These are phyloP conservation scores for Kwoniella shandongensis DNA, from an alignment of 768 basidiomycete species.

Conservation along the genomic window DNA sequence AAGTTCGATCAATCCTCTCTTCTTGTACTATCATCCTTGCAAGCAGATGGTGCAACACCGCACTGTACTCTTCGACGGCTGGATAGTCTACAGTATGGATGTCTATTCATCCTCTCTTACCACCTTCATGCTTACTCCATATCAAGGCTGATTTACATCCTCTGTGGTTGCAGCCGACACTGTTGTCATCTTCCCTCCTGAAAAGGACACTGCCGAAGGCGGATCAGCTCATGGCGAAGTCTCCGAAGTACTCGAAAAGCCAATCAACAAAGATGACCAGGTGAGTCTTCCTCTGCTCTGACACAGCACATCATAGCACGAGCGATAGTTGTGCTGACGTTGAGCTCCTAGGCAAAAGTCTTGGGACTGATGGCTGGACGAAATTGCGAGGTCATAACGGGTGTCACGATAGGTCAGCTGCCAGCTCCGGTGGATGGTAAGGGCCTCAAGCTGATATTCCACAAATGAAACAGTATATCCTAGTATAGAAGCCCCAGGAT, in stretches of 20 bases:
- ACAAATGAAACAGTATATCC: slow-evolving; percentile 54
- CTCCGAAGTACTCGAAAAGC: slow-evolving; percentile 89
- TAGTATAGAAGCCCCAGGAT: slow-evolving; percentile 51
- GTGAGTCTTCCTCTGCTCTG: slow-evolving; percentile 22
- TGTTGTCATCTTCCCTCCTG: slow-evolving; percentile 73
- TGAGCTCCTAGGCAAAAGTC: slow-evolving; percentile 67
- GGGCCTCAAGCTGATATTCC: no score
- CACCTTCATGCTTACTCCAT: not conserved
- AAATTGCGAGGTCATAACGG: slow-evolving; percentile 89
- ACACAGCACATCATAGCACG: no score
- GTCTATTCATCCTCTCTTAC: not conserved
- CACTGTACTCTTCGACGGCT: not conserved
- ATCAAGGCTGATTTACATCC: not conserved
- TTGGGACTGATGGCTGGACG: slow-evolving; percentile 80
- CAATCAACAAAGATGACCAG: slow-evolving; percentile 67
- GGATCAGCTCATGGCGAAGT: slow-evolving; percentile 42
- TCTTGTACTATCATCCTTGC: not conserved
- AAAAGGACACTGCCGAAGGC: slow-evolving; percentile 45
- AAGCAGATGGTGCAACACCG: not conserved
- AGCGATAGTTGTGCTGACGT: not conserved
- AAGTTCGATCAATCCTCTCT: slow-evolving; percentile 18
- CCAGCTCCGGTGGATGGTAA: no score
- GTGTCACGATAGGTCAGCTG: slow-evolving; percentile 69
- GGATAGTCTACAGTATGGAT: no score
- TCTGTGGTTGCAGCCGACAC: slow-evolving; percentile 73